Base-by-base conservation (phyloP, 352 stramenopile species). In the Phytophthora agathidicida region DNA sequence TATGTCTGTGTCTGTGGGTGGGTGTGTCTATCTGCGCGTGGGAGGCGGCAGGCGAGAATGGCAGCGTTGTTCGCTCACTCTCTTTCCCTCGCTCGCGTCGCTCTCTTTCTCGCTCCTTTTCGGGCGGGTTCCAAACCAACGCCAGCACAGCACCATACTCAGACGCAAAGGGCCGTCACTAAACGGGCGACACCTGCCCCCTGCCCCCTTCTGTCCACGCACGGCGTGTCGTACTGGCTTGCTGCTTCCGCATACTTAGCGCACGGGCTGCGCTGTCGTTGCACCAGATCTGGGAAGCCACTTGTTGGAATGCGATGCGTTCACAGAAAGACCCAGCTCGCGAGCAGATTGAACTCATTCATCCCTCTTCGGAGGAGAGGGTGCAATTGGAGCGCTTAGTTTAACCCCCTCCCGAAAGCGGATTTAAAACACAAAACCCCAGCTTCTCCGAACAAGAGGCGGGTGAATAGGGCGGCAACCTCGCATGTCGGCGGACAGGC, bases 101-200 rank as follows among this genome's bases (percentile, higher is more conserved):
- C 59, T 62, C 53, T 62, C 44, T 55, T 43, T 42, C 46, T 42
- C 35, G 26, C 53, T 56, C 36, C 44, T 52, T 57, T 63, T 62
- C 32, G 42, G 35, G 36, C 36, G 22, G 38, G 38, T 46, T 46
- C 38, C 22, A 28, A 32, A 11, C 22, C 33, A n/a, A n/a, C n/a
- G n/a, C n/a, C n/a, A n/a, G n/a, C n/a, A n/a, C n/a, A n/a, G 24
- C 48, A 10, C 28, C 50, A 60, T 51, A 51, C 50, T 51, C 47
- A 60, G 43, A 66, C 42, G 20, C 57, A 52, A 52, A 65, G 43
- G 16, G 23, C 8, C 19, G 37, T 33, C 30, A 36, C 51, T 43
- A 60, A 51, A 52, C 39, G 39, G 27, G 13, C 27, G 37, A 22
- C 50, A 54, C 56, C 47, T 36, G 23, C 36, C 39, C 35, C 44